Evolutionary conservation across 768 basidiomycete species (phyloP), one percentile per base, ranked within the genome.

Genomic region (Russula compacta): DNA sequence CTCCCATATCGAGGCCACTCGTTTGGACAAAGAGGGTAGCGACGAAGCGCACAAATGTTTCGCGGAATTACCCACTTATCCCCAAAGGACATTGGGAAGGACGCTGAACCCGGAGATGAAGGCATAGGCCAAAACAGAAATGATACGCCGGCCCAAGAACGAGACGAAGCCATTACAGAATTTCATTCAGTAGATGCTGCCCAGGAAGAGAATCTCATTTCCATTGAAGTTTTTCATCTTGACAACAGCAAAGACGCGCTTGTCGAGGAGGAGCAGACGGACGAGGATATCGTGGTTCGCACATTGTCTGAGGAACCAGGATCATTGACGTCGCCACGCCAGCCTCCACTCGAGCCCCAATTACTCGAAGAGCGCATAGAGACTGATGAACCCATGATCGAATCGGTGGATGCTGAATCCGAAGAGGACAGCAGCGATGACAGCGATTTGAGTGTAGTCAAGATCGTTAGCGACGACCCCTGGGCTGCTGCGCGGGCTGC

Each of bases 401-500:
- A 35, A 65, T 60, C 53, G 66, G 64, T 56, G 54, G 68, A 64
- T 33, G 70, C 69, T 1, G 73, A 71, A 24, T 64, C 64, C 29
- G 67, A 64, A 4, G 73, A 69, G 11, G 73, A 70, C 19, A 67
- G 72, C 32, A 71, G 75, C 4, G 59, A 66, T 48, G 74, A 74
- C 5, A 75, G 77, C 8, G 80, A 82, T 52, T 72, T 75, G 14
- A 81, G 81, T n/a, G 75, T 95, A 6, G 83, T 97, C 64, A 87
- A 89, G 74, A 89, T 95, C 63, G 85, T 85, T 2, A 92, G 89
- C 60, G 81, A 83, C 21, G 89, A 95, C 71, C 89, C 94, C 2
- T 78, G 80, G 60, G 91, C 91, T 17, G 94, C 94, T 49, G 94
- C 93, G 2, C 77, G 90, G 51, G 94, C 93, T n/a, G 93, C 91